A percentile compares a stretch with the other conserved stretches of the same genome.
Conservation (phyloP, 2,329 filamentous ascomycete species). For the Parastagonospora nodorum region DNA sequence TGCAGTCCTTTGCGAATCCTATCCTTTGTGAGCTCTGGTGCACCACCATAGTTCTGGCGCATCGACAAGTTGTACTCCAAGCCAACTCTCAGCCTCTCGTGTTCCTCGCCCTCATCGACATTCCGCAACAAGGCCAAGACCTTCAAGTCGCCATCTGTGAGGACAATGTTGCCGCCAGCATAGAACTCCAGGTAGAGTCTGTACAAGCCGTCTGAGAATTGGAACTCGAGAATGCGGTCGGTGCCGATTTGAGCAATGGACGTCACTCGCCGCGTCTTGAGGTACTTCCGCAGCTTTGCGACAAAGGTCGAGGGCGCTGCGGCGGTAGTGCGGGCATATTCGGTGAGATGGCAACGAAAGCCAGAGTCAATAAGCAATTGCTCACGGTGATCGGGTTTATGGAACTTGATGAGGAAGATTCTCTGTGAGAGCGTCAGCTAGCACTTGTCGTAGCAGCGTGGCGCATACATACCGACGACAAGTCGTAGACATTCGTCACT, state of each 20-base stretch:
- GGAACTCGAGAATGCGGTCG: slow-evolving; percentile 88
- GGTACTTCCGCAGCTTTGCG: slow-evolving; percentile 78
- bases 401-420: slow-evolving; percentile 94
- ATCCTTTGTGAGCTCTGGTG: slow-evolving; percentile 75
- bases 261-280: slow-evolving; percentile 86
- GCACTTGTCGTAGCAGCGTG: not conserved
- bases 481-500: slow-evolving; percentile 92
- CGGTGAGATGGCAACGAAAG: slow-evolving; percentile 92
- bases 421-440: slow-evolving; percentile 55
- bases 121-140: slow-evolving; percentile 81
- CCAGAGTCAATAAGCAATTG: slow-evolving; percentile 93
- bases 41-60: slow-evolving; percentile 79
- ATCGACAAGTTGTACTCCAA: slow-evolving; percentile 79
- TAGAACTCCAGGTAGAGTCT: slow-evolving; percentile 94
- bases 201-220: slow-evolving; percentile 90
- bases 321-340: slow-evolving; percentile 85
- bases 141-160: slow-evolving; percentile 83
- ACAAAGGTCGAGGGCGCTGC: slow-evolving; percentile 86
- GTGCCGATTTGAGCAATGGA: slow-evolving; percentile 84
- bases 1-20: slow-evolving; percentile 72
- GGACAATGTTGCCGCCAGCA: slow-evolving; percentile 89
- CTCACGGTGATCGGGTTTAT: slow-evolving; percentile 85
- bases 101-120: slow-evolving; percentile 79
- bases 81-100: slow-evolving; percentile 80
- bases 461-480: slow-evolving; percentile 68